Evolutionary conservation across 306 rosid genomes (phyloP), one percentile per base, ranked within the genome.

Genomic region (Parietaria judaica): DNA sequence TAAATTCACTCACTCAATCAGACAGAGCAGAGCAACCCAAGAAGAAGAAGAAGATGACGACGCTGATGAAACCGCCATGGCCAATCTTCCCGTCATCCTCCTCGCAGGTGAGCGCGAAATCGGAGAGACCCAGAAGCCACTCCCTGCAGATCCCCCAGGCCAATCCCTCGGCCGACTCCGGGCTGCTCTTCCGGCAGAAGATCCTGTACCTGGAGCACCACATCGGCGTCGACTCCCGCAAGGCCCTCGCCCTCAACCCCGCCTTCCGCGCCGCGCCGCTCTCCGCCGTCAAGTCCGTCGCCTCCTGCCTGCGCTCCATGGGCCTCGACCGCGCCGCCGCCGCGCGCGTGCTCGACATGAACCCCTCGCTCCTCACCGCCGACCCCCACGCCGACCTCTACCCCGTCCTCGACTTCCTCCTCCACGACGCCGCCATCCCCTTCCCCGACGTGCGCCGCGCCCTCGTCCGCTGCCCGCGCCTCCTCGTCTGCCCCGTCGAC

Each of bases 311-410:
- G 65, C 77, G 72, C 56, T 84, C 90, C 7, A 76, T 90, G 67
- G 95, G 97, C 8, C 71, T 87, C 37, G 72, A 65, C 9, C 88
- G 76, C 65, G 60, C 83, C 36, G 66, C 76, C 48, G 38, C 79
- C 55, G 87, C 90, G 17, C 84, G 95, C 11, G 79, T 90, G 72
- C 96, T 90, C 64, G 95, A 90, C 72, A 83, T 90, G 91, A 52
- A 66, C 66, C 96, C 95, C 0, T 65, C 66, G 50, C 83, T 90
- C 31, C 96, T 90, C 66, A 87, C 94, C 37, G 66, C 76, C 41
- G 89, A 87, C 57, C 97, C 91, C 0, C 31, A 85, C 56, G 5
- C 6, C 17, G 80, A 80, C 8, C 77, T 87, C 66, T 90, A 90
- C 67, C 95, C 96, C 1, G n/a, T 90, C 39, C 72, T 91, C 58